Base-by-base conservation (phyloP, 2,329 filamentous ascomycete genomes). In the Botryotinia convoluta region DNA sequence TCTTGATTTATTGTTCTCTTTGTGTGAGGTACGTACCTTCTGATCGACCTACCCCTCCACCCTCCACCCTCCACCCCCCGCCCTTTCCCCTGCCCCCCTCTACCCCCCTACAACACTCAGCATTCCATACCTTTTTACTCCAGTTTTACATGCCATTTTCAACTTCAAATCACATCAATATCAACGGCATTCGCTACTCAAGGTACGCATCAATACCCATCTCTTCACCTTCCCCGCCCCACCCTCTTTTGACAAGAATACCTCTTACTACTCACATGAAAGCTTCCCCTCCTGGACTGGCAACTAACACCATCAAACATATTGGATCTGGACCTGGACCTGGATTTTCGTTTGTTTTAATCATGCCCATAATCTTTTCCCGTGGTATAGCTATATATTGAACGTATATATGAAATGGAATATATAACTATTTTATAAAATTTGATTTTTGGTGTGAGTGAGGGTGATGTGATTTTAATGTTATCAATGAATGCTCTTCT, bases 181-280 rank as follows among this genome's bases (percentile, higher is more conserved):
- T 44, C 45, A 32, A 57, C 18, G 22, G 8, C 48, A 65, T 51
- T 20, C 32, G 29, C 35, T 68, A 51, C 45, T 42, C 29, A 61
- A 74, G 73, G 77, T 78, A 74, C 74, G 77, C 75, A 78, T 74
- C 26, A 59, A 35, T 42, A 39, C n/a, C 18, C 67, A 26, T 32
- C n/a, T 26, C 57, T 42, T 42, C 60, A 39, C 59, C 32, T 65
- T 32, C 69, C 60, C 42, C 67, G 65, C 37, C 48, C 42, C 45
- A 65, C 71, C 22, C 0, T 6, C 18, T 45, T 26, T n/a, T 42
- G 22, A 57, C 72, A 54, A 59, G 12, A 26, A 62, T 37, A 48
- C 22, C 59, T 78, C 77, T 80, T 62, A 79, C 79, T 79, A 80
- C 79, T 80, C 73, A 80, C 73, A 48, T 74, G 60, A 79, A 79